A percentile compares a stretch with the other conserved stretches of the same genome.
Evolutionary conservation across 768 basidiomycete genomes (phyloP).

Genomic region (Pleurotus salmoneostramineus): DNA sequence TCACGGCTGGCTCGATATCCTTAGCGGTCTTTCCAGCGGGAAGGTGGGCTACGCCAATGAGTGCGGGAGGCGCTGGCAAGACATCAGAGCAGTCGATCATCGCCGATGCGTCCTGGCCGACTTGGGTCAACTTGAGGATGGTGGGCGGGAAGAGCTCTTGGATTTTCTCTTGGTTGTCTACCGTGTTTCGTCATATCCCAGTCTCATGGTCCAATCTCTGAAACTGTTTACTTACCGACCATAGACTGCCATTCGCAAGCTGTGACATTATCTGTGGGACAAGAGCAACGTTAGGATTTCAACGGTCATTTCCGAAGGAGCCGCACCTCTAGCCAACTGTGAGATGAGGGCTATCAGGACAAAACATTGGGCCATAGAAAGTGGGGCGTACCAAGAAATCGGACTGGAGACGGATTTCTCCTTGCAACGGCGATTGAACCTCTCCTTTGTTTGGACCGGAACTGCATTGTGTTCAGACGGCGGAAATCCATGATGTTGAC

Average conservation of each 20-base stretch:
- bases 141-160: conserved; percentile 31
- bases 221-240: conserved; percentile 22
- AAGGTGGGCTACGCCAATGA: conserved; percentile 22
- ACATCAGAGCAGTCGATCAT: conserved; percentile 43
- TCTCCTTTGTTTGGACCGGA: conserved; percentile 32
- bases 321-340: conserved; percentile 23
- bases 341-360: background rate
- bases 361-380: background rate
- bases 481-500: background rate
- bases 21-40: conserved; percentile 24
- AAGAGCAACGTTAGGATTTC: background rate
- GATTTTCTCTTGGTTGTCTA: conserved; percentile 28
- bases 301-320: background rate
- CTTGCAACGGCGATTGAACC: conserved; percentile 31
- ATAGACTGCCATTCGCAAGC: conserved; percentile 45
- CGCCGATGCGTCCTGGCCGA: conserved; percentile 32
- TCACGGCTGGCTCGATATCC: conserved; percentile 27
- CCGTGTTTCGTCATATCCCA: background rate
- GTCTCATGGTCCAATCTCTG: no score
- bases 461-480: conserved; percentile 16
- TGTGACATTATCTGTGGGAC: conserved; percentile 33
- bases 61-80: conserved; percentile 29
- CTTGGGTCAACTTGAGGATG: conserved; percentile 38
- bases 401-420: conserved; percentile 42
- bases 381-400: conserved; percentile 24